Percentiles rank a stretch among this genome's conserved stretches.
phyloP scores from a whole-genome alignment of 768 basidiomycete species.

The Xerocomellus amylosporus region DNA sequence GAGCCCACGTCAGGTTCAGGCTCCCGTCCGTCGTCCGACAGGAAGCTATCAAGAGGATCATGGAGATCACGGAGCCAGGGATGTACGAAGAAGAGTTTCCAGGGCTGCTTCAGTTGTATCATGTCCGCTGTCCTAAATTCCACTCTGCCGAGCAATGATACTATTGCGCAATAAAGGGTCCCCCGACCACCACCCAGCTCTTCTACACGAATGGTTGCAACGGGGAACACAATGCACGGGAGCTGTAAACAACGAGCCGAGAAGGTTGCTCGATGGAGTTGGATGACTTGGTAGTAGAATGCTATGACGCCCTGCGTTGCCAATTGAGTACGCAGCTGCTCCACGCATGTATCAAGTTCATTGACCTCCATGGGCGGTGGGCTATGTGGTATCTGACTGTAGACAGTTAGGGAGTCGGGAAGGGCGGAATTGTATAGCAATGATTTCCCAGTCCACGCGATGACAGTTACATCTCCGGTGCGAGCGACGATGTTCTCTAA shows the following conservation, averaged over 20 bases:
- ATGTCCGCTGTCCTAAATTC: background rate
- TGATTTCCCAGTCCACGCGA: slow-evolving; percentile 2
- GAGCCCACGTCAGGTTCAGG: too few relatives aligned
- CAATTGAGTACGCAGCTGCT: too few relatives aligned
- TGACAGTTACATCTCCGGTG: too few relatives aligned
- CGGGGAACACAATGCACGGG: too few relatives aligned
- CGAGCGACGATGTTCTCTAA: background rate
- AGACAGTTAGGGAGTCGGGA: slow-evolving; percentile 3
- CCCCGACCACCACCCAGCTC: background rate
- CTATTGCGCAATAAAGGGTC: background rate
- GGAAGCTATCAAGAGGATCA: background rate
- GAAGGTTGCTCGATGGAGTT: too few relatives aligned
- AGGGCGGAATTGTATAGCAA: background rate
- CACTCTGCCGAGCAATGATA: background rate
- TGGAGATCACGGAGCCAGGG: slow-evolving; percentile 7
- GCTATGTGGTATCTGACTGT: background rate
- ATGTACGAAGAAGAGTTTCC: background rate
- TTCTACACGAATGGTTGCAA: background rate
- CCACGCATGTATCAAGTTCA: too few relatives aligned
- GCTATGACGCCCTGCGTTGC: too few relatives aligned
- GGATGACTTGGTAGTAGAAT: background rate
- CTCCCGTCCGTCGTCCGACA: too few relatives aligned
- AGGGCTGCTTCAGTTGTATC: background rate
- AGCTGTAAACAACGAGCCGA: too few relatives aligned
- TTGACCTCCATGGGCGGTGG: background rate